Percentiles rank a stretch among this genome's conserved stretches.
Evolutionary conservation across 345 rosid genomes (phyloP).

Genomic region (Mallotus nudiflorus): DNA sequence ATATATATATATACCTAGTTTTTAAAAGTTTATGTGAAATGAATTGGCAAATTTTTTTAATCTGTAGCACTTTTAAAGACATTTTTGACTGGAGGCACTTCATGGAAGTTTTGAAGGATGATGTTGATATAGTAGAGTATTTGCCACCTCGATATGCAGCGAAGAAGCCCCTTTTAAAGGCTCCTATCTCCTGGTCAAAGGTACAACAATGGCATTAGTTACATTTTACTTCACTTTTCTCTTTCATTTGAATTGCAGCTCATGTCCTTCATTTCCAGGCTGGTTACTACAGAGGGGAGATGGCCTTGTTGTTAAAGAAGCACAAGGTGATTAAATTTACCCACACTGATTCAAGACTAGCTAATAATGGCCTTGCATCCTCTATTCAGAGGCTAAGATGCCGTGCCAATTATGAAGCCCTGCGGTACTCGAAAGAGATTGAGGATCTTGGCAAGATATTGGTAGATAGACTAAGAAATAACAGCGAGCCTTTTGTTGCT

Average conservation of each 20-base stretch:
- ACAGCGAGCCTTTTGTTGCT: conserved; percentile 75
- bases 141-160: conserved; percentile 53
- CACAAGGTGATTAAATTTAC: conserved; percentile 87
- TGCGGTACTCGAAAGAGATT: conserved; percentile 60
- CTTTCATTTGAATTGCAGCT: background rate
- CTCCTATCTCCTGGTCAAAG: conserved; percentile 99
- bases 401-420: conserved; percentile 91
- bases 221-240: background rate
- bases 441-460: conserved; percentile 67
- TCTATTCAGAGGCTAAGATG: conserved; percentile 83
- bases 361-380: conserved; percentile 78
- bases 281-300: conserved; percentile 81
- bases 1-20: background rate
- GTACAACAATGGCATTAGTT: conserved; percentile 28
- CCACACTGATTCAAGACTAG: conserved; percentile 86
- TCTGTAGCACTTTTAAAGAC: conserved; percentile 85
- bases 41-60: background rate
- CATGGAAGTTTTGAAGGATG: conserved; percentile 66
- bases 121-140: conserved; percentile 78
- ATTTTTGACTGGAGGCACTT: conserved; percentile 97
- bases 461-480: conserved; percentile 66
- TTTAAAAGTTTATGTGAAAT: background rate
- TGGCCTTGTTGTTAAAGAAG: conserved; percentile 63
- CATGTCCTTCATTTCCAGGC: conserved; percentile 54
- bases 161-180: conserved; percentile 66